Base-by-base conservation (phyloP, 2,329 filamentous ascomycete species). In the Botrytis galanthina region DNA sequence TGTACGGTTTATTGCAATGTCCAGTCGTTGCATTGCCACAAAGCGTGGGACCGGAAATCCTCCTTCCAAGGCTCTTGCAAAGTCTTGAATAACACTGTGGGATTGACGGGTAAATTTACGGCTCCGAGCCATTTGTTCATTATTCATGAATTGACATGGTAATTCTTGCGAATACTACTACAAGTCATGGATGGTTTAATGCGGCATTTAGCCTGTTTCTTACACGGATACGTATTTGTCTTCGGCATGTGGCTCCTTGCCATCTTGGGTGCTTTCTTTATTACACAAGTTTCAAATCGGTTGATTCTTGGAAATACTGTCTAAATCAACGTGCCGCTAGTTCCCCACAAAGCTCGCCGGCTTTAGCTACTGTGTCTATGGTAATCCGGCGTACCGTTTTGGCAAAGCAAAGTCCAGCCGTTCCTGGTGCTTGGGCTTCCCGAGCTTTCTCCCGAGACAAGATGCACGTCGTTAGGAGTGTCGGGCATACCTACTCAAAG, bases 81-180 rank as follows among this genome's bases (percentile, higher is more conserved):
- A 57, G 9, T 68, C 18, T 54, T 39, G 26, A 29, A n/a, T 54
- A 26, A 68, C 9, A n/a, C 9, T 57, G 14, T 42, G 18, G 29
- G 39, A 9, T 68, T 16, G 46, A 12, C 32, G 20, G 62, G 32
- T 48, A 22, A 66, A 29, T 20, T 1, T 16, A 7, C 66, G 29
- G 2, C 26, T 20, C 48, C 26, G 22, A 42, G 66, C 5, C 16
- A 68, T 42, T 68, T 57, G 9, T 26, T 14, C 42, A 42, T n/a
- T 35, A 57, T 57, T 57, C 54, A 57, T 57, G 35, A 29, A 9
- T 22, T 8, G 16, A 48, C n/a, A 12, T 37, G 20, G 46, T 7
- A 68, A 57, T 68, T n/a, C 35, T 68, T 68, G 66, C n/a, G 35
- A 68, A 10, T n/a, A n/a, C 39, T n/a, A n/a, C 39, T 57, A 42